Evolutionary conservation across 1,139 yeast genomes (phyloP), one percentile per base, ranked within the genome.

Genomic region (Spathaspora sp.): DNA sequence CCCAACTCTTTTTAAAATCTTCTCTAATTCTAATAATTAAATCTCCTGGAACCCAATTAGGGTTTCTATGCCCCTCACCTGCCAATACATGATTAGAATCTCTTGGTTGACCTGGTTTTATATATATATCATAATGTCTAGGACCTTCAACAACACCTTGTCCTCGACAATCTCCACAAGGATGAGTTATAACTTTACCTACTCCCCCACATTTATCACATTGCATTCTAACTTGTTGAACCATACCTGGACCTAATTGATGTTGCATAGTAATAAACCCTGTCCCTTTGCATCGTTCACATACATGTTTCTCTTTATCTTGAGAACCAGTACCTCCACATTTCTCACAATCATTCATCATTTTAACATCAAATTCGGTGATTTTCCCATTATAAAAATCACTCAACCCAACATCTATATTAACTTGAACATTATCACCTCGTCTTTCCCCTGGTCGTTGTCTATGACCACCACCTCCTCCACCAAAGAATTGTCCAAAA

Each of bases 161-260:
- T 2, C 99, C 99, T 7, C 72, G 66, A 66, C 99, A 93, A 25
- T 63, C 67, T 18, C 70, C 63, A 71, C 99, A 93, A 39, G 78
- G 76, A 53, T 83, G 71, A 43, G 77, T 70, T 42, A 89, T 84
- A 10, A 74, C 68, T 47, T 80, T 72, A 9, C 99, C 99, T 44
- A 74, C 70, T 33, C 99, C 99, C 15, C 73, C 69, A 72, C 99
- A 93, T 46, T 69, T 70, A 48, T 86, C 90, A 74, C 99, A 93
- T 11, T 76, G 76, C 44, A 83, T 78, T 60, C 88, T 91, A 56
- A 90, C 76, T 52, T 86, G 89, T 64, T 91, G 98, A 51, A 88
- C 72, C 89, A 93, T 88, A 7, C 93, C 93, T 8, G 95, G 96
- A 0, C 89, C 97, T 53, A 93, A 67, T 63, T 90, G 96, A 52